A percentile compares a stretch with the other conserved stretches of the same genome.
Evolutionary conservation across 176 grass and related monocot genomes (phyloP).

Genomic region (Paspalum notatum): DNA sequence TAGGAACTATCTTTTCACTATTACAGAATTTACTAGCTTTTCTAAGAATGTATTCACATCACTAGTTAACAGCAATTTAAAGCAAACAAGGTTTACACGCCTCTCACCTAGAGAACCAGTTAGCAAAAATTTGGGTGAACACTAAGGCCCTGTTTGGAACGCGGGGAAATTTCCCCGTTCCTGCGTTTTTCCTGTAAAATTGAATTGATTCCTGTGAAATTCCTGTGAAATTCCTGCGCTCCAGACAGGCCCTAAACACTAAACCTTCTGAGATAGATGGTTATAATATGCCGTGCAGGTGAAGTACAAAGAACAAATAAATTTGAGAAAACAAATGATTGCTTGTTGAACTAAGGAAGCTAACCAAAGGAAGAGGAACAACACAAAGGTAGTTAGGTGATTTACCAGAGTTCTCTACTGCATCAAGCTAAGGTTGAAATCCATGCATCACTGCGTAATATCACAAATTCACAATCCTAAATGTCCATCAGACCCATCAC

Average conservation of each 20-base stretch:
- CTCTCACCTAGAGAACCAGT: background rate
- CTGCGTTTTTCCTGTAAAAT: too few species aligned
- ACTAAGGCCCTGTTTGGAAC: too few species aligned
- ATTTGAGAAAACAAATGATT: background rate
- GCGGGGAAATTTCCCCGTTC: too few species aligned
- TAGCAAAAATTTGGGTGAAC: background rate
- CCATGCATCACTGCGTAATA: background rate
- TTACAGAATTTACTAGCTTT: background rate
- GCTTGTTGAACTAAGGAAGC: background rate
- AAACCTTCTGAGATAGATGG: background rate
- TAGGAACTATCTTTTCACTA: background rate
- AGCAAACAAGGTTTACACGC: background rate
- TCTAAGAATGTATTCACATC: background rate
- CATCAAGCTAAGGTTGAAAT: background rate
- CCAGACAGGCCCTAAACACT: too few species aligned
- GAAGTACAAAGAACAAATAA: conserved; percentile 11
- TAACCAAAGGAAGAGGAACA: background rate
- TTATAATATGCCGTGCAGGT: conserved; percentile 2
- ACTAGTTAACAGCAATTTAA: background rate
- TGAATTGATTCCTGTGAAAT: too few species aligned
- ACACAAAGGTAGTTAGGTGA: background rate
- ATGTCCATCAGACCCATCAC: conserved; percentile 10
- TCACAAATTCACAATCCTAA: conserved; percentile 11
- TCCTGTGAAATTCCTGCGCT: too few species aligned
- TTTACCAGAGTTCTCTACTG: conserved; percentile 34